Base-by-base conservation (phyloP, 345 rosid genomes). In the Turnera subulata region DNA sequence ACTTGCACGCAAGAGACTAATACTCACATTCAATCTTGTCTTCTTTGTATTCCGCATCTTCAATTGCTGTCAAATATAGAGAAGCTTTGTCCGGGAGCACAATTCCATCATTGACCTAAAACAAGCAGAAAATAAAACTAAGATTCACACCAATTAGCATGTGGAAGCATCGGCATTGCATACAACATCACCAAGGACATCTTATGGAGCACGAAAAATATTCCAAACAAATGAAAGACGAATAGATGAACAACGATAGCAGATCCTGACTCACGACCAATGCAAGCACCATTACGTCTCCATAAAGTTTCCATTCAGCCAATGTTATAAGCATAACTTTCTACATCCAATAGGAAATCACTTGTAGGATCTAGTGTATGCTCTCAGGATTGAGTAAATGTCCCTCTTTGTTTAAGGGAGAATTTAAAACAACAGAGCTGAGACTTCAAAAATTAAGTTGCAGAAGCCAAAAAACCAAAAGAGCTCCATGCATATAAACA, bases 11-110 rank as follows among this genome's bases (percentile, higher is more conserved):
- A 37, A 0, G 15, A 11, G 17, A 35, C 16, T 24, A 42, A 51
- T 26, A 46, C 89, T 79, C 71, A 93, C 99, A 93, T 78, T 87
- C 97, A 24, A 93, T 93, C 76, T 93, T 93, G 67, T 87, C 91
- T 4, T 89, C 96, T 76, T 93, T 93, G 76, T 89, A 93, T 33
- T 87, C 96, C 1, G 97, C 94, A 75, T 93, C 99, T 70, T 93
- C 97, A 43, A 93, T 89, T 42, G 97, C 96, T 51, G 97, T 87
- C 76, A 93, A 71, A 75, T 68, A 75, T 21, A 93, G 88, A 37
- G 96, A 89, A 56, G 99, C 94, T 78, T 81, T 85, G 73, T 93
- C 97, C 53, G 99, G 99, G 38, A 89, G 78, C 58, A 93, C 84
- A 67, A 87, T 43, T 45, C 99, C 96, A 35, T 81, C 94, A 64